Evolutionary conservation across 306 rosid genomes (phyloP).

Genomic region (Begonia fuchsioides): DNA sequence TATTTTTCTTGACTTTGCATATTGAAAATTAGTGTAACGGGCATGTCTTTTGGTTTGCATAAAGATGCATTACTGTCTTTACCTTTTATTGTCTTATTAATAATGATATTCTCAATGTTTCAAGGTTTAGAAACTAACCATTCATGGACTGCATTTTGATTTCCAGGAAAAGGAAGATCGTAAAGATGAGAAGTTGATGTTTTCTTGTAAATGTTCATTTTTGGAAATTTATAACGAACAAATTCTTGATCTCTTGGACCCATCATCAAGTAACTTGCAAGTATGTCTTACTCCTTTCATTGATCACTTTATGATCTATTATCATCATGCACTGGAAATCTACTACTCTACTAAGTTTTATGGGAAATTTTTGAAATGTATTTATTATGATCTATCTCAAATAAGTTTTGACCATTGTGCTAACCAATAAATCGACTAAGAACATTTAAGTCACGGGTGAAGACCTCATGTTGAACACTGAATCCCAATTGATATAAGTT

Average conservation of each 20-base stretch:
- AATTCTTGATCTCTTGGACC: slow-evolving; percentile 92
- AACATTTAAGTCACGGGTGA: no score
- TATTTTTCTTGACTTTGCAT: background rate
- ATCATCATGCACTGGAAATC: no score
- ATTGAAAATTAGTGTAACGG: background rate
- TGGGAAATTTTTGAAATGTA: no score
- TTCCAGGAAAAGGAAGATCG: slow-evolving; percentile 79
- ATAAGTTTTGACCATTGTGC: no score
- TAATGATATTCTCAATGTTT: background rate
- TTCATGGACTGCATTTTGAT: slow-evolving; percentile 3
- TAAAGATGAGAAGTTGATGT: slow-evolving; percentile 77
- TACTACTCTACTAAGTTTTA: no score
- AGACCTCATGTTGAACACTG: no score
- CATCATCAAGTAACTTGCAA: slow-evolving; percentile 79
- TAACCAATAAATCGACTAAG: no score
- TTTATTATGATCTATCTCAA: no score
- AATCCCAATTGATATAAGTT: no score
- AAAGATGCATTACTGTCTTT: background rate
- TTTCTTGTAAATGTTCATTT: slow-evolving; percentile 81
- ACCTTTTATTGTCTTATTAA: background rate
- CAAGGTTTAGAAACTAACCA: background rate
- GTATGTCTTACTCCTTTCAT: slow-evolving; percentile 13
- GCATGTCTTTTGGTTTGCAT: background rate
- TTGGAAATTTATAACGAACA: slow-evolving; percentile 95
- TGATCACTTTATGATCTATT: no score